Evolutionary conservation across 2,329 filamentous ascomycete genomes (phyloP).

Genomic region (Nannizziopsis arthrosporioides): DNA sequence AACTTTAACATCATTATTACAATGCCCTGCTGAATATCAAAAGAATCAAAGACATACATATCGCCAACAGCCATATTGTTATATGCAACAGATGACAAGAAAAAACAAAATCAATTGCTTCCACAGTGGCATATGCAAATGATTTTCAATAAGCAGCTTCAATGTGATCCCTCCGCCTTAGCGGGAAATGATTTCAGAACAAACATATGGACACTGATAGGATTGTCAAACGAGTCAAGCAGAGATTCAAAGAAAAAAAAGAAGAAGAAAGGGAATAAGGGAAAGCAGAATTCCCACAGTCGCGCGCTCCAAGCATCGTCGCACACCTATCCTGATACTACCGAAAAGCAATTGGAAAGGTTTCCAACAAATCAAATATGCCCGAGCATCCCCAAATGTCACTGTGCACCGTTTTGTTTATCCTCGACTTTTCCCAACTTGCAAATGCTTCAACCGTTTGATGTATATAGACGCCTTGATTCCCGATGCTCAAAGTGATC

Average conservation of each 20-base stretch:
- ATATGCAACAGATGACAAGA: too few species aligned
- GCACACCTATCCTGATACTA: too few species aligned
- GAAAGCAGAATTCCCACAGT: too few species aligned
- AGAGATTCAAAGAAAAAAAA: neutral
- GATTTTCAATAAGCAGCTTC: too few species aligned
- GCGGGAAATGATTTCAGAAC: neutral
- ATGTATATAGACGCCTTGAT: neutral
- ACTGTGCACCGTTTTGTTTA: neutral
- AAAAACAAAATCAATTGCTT: too few species aligned
- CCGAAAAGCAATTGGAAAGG: neutral
- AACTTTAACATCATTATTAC: too few species aligned
- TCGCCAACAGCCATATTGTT: too few species aligned
- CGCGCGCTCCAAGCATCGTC: too few species aligned
- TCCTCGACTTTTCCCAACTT: neutral
- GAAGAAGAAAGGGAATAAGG: neutral
- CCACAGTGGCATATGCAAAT: too few species aligned
- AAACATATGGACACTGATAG: neutral
- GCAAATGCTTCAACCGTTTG: neutral
- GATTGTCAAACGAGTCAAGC: too few species aligned
- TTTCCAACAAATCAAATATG: neutral
- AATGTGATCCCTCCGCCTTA: neutral
- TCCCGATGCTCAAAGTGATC: constrained; percentile 20
- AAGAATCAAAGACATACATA: too few species aligned
- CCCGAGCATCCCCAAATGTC: neutral
- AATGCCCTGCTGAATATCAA: too few species aligned